A percentile compares a stretch with the other conserved stretches of the same genome.
These are phyloP conservation scores for Boletus rufocinnamomeus DNA, from an alignment of 768 basidiomycete species.

Conservation along the genomic window DNA sequence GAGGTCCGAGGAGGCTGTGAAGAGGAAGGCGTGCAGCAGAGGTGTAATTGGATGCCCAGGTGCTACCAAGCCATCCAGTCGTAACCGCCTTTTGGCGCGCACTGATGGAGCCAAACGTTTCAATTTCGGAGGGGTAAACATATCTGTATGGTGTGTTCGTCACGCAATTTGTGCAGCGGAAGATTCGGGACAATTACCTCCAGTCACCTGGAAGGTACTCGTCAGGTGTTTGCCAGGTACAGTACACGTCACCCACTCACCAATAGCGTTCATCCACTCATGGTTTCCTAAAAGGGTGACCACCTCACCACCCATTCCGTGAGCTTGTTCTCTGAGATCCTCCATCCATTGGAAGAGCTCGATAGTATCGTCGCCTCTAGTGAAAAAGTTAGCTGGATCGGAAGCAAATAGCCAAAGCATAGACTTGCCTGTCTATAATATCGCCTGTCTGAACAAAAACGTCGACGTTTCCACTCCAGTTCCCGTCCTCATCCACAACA, in stretches of 20 bases:
- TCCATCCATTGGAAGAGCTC: conserved; percentile 86
- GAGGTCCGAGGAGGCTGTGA: conserved; percentile 66
- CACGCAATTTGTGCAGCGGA: conserved; percentile 4
- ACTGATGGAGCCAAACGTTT: conserved; percentile 74
- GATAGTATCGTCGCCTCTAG: conserved; percentile 88
- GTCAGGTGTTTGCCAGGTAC: conserved; percentile 10
- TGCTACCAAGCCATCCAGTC: conserved; percentile 72
- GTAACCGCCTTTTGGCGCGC: conserved; percentile 74
- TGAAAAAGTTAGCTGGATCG: conserved; percentile 13
- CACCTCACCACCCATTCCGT: conserved; percentile 65
- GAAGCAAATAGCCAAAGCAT: conserved; percentile 19
- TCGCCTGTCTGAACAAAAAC: conserved; percentile 95
- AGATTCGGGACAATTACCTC: conserved; percentile 51
- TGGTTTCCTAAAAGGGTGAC: conserved; percentile 90
- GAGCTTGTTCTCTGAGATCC: conserved; percentile 73
- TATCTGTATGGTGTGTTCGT: conserved; percentile 53
- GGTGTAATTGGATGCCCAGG: conserved; percentile 87
- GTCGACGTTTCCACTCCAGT: conserved; percentile 84
- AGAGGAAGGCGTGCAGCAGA: conserved; percentile 80
- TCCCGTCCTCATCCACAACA: conserved; percentile 67
- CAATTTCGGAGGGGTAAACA: conserved; percentile 78
- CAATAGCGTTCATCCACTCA: conserved; percentile 92
- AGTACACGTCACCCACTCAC: conserved; percentile 37
- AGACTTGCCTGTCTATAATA: conserved; percentile 79
- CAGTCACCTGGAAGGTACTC: conserved; percentile 64